These are phyloP conservation scores for Mortierella sp. DNA, from an alignment of 371 early-diverging fungal genomes.

Conservation along the genomic window DNA sequence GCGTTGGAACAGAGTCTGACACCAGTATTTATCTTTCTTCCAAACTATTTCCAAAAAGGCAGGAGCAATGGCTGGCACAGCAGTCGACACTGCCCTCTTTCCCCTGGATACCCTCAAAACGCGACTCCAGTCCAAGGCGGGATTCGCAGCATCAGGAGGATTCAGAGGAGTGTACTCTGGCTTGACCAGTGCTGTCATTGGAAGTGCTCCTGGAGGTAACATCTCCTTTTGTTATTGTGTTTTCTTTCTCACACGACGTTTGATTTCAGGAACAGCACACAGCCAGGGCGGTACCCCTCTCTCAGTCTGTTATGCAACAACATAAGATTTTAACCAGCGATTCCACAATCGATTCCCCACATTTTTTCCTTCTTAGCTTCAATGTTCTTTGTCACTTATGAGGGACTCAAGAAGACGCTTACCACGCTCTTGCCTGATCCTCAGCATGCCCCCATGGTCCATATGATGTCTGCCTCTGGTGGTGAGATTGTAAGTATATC, in stretches of 20 bases:
- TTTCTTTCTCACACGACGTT: slow-evolving; percentile 6
- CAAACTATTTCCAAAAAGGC: slow-evolving; percentile 60
- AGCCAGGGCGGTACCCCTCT: neutral
- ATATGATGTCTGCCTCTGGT: slow-evolving; percentile 91
- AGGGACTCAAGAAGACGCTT: slow-evolving; percentile 75
- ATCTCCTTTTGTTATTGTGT: neutral
- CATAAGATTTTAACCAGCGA: neutral
- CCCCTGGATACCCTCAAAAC: slow-evolving; percentile 97
- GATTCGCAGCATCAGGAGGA: slow-evolving; percentile 92
- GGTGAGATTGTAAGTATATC: slow-evolving; percentile 87
- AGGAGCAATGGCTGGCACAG: slow-evolving; percentile 87
- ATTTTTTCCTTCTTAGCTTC: slow-evolving; percentile 72
- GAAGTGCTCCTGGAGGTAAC: slow-evolving; percentile 92
- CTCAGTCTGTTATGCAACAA: neutral
- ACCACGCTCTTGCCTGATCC: slow-evolving; percentile 57
- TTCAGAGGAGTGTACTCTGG: slow-evolving; percentile 94
- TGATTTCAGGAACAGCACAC: neutral
- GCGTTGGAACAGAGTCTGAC: neutral
- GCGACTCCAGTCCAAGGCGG: slow-evolving; percentile 87
- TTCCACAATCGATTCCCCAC: neutral
- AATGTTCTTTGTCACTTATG: slow-evolving; percentile 94
- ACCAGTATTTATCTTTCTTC: slow-evolving; percentile 15
- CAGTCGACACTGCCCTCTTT: slow-evolving; percentile 90
- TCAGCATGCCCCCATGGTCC: slow-evolving; percentile 74
- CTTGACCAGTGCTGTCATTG: slow-evolving; percentile 91